Evolutionary conservation across 805 yeast species (phyloP), one percentile per base, ranked within the genome.

Genomic region (Cyberlindnera euphorbiiphila): DNA sequence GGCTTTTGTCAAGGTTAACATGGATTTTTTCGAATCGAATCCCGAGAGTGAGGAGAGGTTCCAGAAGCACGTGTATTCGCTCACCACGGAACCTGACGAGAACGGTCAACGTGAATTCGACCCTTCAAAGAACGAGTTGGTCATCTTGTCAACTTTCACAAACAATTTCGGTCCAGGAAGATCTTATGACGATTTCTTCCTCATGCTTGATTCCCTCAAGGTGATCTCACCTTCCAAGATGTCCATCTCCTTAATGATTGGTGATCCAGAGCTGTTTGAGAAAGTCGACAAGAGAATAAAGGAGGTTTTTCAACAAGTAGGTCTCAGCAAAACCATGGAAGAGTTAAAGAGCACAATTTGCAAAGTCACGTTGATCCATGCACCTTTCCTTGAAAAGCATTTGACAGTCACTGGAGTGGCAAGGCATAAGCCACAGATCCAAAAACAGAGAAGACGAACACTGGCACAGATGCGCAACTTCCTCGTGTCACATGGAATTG

Each of bases 381-480:
- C 48, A 2, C 43, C 48, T 12, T 43, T 38, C 32, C 40, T 54
- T 11, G 41, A 35, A 10, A 28, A 31, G 4, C 26, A 43, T 19
- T 36, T 41, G 9, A 13, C 32, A 5, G 21, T 42, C 3, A 18
- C 39, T 21, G 39, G 51, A 21, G 42, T 37, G n/a, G 42, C 36
- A 15, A 44, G 59, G 34, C 59, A 56, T n/a, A 29, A 40, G 9
- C 39, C 41, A 4, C 21, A 29, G 7, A 17, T 45, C 1, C 60
- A 57, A 31, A 42, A 29, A 20, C 38, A 47, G n/a, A 46, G 59
- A 37, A 44, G 60, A 29, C 51, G 50, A 20, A 32, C 43, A 0
- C 36, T 54, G 4, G 53, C 61, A 7, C 43, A 47, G 27, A 40
- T 50, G 35, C 39, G 60, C 21, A 57, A 57, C 29, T 57, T 54